Evolutionary conservation across 2,329 filamentous ascomycete species (phyloP).

Genomic region (Nothomitra cinnamomea): DNA sequence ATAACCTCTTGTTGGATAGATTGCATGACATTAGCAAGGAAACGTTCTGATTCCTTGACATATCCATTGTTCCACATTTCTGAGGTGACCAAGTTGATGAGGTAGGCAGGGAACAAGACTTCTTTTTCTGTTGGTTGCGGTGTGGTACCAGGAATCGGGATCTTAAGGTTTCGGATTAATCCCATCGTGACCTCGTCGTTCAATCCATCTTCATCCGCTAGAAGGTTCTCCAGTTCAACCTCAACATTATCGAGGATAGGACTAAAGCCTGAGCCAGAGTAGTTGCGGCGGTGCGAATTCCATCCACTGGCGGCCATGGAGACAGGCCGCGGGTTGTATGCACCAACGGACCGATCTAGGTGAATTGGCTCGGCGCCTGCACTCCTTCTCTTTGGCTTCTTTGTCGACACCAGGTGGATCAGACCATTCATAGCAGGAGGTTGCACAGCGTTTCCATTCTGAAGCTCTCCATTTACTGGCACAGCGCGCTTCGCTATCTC

Average conservation of each 20-base stretch:
- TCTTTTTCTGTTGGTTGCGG: slow-evolving; percentile 95
- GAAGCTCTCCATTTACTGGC: slow-evolving; percentile 50
- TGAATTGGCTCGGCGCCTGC: slow-evolving; percentile 74
- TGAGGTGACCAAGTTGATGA: slow-evolving; percentile 96
- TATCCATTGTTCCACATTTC: slow-evolving; percentile 99
- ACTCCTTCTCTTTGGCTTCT: slow-evolving; percentile 91
- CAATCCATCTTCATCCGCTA: slow-evolving; percentile 86
- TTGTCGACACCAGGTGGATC: slow-evolving; percentile 91
- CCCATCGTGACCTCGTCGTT: slow-evolving; percentile 97
- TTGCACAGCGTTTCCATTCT: slow-evolving; percentile 40
- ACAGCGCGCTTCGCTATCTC: slow-evolving; percentile 67
- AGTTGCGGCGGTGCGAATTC: slow-evolving; percentile 47
- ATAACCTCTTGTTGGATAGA: slow-evolving; percentile 99
- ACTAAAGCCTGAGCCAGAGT: slow-evolving; percentile 61
- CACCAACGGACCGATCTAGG: slow-evolving; percentile 74
- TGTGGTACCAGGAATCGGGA: slow-evolving; percentile 70
- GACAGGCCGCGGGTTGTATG: slow-evolving; percentile 86
- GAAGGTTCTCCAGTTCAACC: slow-evolving; percentile 79
- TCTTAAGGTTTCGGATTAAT: slow-evolving; percentile 90
- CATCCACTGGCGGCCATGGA: slow-evolving; percentile 61
- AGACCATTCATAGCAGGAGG: slow-evolving; percentile 52
- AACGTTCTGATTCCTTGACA: slow-evolving; percentile 96
- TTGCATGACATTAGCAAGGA: slow-evolving; percentile 98
- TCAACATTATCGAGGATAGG: slow-evolving; percentile 81
- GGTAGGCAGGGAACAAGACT: slow-evolving; percentile 92